These are phyloP conservation scores for Leccinum pseudoinsigne DNA, from an alignment of 1,284 basidiomycete genomes.

Conservation along the genomic window DNA sequence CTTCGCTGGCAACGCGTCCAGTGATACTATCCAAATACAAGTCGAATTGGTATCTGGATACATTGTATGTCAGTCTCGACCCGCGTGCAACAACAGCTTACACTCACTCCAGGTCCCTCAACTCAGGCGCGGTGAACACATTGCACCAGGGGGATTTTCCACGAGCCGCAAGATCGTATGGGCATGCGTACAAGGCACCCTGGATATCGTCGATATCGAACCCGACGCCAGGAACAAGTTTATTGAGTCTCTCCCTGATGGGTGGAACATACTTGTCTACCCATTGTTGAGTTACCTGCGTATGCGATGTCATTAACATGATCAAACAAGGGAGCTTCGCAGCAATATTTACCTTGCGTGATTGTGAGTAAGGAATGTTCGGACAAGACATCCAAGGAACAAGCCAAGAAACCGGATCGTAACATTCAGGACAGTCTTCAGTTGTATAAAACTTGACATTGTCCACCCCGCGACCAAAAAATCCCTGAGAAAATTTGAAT, in stretches of 20 bases:
- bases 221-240: slow-evolving; percentile 31
- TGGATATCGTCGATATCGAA: slow-evolving; percentile 30
- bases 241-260: slow-evolving; percentile 40
- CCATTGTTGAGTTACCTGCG: slow-evolving; percentile 37
- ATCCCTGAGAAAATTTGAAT: slow-evolving; percentile 13
- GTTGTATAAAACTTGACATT: slow-evolving; percentile 16
- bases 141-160: slow-evolving; percentile 42
- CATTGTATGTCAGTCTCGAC: background rate
- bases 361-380: background rate
- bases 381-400: slow-evolving; percentile 13
- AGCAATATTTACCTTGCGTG: slow-evolving; percentile 1
- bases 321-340: background rate
- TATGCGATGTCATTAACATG: background rate
- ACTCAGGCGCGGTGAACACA: slow-evolving; percentile 39
- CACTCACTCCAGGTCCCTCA: slow-evolving; percentile 42
- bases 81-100: background rate
- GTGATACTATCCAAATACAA: slow-evolving; percentile 42
- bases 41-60: slow-evolving; percentile 40
- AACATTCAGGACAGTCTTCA: slow-evolving; percentile 1
- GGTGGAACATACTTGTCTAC: slow-evolving; percentile 41
- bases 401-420: slow-evolving; percentile 39
- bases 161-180: slow-evolving; percentile 43
- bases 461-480: slow-evolving; percentile 12
- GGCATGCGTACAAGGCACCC: slow-evolving; percentile 49
- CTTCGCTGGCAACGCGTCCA: slow-evolving; percentile 40